These are phyloP conservation scores for Penicillium psychrosexuale DNA, from an alignment of 2,329 filamentous ascomycete species.

Conservation along the genomic window DNA sequence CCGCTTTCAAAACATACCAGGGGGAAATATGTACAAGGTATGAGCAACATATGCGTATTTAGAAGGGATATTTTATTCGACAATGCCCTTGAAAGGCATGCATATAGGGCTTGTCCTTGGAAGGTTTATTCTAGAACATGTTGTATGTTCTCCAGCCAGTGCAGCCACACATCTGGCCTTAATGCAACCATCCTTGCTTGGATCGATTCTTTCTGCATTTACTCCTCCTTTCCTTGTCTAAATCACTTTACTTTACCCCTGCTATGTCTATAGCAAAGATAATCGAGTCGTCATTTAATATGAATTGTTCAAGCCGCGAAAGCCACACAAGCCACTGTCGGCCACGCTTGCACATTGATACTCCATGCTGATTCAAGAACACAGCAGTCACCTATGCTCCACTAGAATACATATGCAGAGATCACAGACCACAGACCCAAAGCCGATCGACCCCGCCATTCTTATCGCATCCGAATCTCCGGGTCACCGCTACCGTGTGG, in stretches of 20 bases:
- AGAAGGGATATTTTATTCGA: not conserved
- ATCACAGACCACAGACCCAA: not conserved
- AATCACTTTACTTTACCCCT: not conserved
- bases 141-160: not conserved
- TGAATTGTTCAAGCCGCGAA: not conserved
- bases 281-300: not conserved
- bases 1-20: conserved; percentile 19
- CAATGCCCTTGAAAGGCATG: not conserved
- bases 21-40: not conserved
- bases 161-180: not conserved
- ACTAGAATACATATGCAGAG: not conserved
- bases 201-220: not conserved
- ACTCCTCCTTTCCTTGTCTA: not conserved
- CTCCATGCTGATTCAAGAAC: not conserved
- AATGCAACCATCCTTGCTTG: not conserved
- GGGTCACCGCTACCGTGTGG: conserved; percentile 2
- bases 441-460: not conserved
- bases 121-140: not conserved
- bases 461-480: not conserved
- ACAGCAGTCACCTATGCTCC: not conserved
- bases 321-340: not conserved
- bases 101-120: not conserved
- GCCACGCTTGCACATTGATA: not conserved
- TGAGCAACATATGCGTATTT: not conserved
- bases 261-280: not conserved